phyloP scores from a whole-genome alignment of 371 early-diverging fungal species.

The Fennellomyces sp. region DNA sequence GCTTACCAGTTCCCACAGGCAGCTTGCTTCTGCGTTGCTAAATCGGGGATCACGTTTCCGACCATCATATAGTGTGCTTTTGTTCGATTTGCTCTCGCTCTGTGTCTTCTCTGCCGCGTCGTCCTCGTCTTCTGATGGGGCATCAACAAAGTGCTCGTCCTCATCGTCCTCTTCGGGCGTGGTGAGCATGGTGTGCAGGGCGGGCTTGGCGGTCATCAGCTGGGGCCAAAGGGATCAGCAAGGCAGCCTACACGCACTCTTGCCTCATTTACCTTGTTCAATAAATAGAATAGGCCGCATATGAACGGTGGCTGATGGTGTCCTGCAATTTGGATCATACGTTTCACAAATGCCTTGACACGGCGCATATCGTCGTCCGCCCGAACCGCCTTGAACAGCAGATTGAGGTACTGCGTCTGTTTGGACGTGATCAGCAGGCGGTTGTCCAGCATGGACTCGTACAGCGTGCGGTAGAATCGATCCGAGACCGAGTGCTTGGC shows the following conservation, averaged over 20 bases:
- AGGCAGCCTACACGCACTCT: neutral
- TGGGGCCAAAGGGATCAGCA: neutral
- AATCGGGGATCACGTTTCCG: conserved; percentile 88
- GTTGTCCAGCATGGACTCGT: conserved; percentile 86
- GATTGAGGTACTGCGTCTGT: conserved; percentile 92
- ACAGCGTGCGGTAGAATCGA: conserved; percentile 89
- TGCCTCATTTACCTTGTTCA: conserved; percentile 67
- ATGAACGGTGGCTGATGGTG: conserved; percentile 83
- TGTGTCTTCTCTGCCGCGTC: conserved; percentile 18
- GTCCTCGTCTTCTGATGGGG: conserved; percentile 48
- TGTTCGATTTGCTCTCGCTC: conserved; percentile 15
- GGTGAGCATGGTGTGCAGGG: conserved; percentile 62
- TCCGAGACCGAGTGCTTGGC: conserved; percentile 61
- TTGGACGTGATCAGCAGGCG: conserved; percentile 81
- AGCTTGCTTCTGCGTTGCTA: conserved; percentile 78
- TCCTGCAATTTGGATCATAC: conserved; percentile 81
- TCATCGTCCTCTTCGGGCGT: conserved; percentile 76
- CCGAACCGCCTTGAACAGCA: conserved; percentile 84
- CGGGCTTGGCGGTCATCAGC: conserved; percentile 46
- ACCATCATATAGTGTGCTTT: conserved; percentile 69
- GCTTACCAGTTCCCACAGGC: conserved; percentile 90
- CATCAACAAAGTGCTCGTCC: conserved; percentile 58
- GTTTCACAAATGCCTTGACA: conserved; percentile 86
- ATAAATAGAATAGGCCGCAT: conserved; percentile 82
- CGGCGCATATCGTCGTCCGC: conserved; percentile 73